Base-by-base conservation (phyloP, 2,329 filamentous ascomycete genomes). In the Microsporum canis region DNA sequence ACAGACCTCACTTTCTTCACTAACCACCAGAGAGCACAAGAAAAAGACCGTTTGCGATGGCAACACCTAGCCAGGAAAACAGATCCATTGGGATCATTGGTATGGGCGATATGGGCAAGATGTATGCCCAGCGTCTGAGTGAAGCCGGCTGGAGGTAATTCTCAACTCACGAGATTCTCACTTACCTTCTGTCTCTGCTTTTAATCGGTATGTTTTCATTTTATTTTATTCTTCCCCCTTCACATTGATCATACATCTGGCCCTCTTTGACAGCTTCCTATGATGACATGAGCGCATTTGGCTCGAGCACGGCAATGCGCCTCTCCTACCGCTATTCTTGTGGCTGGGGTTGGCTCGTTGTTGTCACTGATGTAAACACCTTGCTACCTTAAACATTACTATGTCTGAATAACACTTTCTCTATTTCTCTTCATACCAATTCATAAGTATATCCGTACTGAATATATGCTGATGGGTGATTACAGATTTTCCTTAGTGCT, bases 211-310 rank as follows among this genome's bases (percentile, higher is more conserved):
- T 57, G 45, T 59, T 39, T 57, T 61, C 17, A 23, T 51, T 55
- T 59, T 45, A 29, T 43, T 59, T 71, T 55, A 65, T 68, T 23
- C 27, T 34, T 14, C 27, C 8, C 45, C 29, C 29, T 51, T 47
- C 56, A 47, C 47, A 57, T 14, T 29, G 7, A 23, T 5, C 27
- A 8, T 23, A 29, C 43, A 5, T 47, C 7, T 36, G 5, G 56
- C 62, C 58, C 58, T 63, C 61, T 51, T 60, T 45, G 17, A 12
- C 34, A 38, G 45, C 60, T 63, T 75, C 68, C 64, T 73, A 91
- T 95, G 92, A 97, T 97, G 92, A 97, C 92, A 90, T 92, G 92
- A 97, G 92, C 91, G 92, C 92, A 97, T 97, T 97, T 97, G 92
- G 92, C 92, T 97, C 90, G 92, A 97, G 92, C 82, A 95, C 91